phyloP scores from a whole-genome alignment of 805 yeast genomes.

The Wickerhamomyces silvicola region DNA sequence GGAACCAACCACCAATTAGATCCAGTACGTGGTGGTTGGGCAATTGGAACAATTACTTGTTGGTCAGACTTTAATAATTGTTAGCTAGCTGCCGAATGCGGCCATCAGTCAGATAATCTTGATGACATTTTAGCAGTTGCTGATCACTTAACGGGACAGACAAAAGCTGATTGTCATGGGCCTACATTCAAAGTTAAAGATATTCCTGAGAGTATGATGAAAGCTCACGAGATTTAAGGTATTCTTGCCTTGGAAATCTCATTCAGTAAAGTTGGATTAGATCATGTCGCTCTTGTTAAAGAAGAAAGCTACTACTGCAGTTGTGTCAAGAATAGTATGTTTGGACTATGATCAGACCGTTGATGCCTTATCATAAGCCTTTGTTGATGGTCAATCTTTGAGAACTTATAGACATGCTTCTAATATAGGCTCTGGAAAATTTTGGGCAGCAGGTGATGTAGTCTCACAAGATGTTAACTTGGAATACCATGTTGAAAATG shows the following conservation, averaged over 20 bases:
- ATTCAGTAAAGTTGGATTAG: conserved; percentile 52
- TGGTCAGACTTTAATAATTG: conserved; percentile 62
- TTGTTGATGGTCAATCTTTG: conserved; percentile 53
- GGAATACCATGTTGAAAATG: conserved; percentile 44
- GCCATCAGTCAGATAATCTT: conserved; percentile 57
- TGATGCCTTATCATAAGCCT: conserved; percentile 53
- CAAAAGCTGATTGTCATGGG: conserved; percentile 36
- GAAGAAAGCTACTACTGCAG: conserved; percentile 58
- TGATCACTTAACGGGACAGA: conserved; percentile 44
- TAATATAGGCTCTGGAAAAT: conserved; percentile 55
- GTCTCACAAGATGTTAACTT: conserved; percentile 52
- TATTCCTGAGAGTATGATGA: conserved; percentile 50
- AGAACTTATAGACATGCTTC: conserved; percentile 62
- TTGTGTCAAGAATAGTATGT: conserved; percentile 49
- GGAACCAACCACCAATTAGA: conserved; percentile 47
- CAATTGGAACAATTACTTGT: conserved; percentile 49
- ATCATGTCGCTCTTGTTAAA: conserved; percentile 53
- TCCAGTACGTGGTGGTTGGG: conserved; percentile 53
- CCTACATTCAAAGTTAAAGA: conserved; percentile 40
- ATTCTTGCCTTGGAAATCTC: conserved; percentile 53
- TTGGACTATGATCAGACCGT: conserved; percentile 42
- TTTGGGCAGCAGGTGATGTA: conserved; percentile 68
- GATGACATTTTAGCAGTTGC: conserved; percentile 56
- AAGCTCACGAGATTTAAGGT: conserved; percentile 62
- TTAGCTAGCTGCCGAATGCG: conserved; percentile 69